Conservation (phyloP, 306 rosid genomes). For the Glycyrrhiza uralensis region DNA sequence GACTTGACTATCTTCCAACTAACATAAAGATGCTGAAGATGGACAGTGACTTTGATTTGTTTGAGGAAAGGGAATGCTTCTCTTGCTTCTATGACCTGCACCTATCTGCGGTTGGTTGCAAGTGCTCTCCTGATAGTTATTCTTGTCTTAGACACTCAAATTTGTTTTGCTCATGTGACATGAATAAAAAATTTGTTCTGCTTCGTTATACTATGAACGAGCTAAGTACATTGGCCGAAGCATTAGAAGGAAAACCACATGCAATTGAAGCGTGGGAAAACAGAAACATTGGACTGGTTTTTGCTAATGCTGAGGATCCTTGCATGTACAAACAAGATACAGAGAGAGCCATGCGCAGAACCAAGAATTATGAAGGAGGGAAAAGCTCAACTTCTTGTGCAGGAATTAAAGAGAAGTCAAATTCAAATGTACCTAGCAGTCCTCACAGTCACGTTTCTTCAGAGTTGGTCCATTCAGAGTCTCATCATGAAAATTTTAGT, state of each 20-base stretch:
- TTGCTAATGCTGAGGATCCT: slow-evolving; percentile 22
- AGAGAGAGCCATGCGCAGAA: slow-evolving; percentile 29
- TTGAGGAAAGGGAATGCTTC: slow-evolving; percentile 70
- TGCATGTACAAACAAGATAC: slow-evolving; percentile 20
- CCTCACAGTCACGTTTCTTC: slow-evolving; percentile 57
- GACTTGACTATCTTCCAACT: slow-evolving; percentile 55
- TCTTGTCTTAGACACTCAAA: slow-evolving; percentile 75
- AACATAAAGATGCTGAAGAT: slow-evolving; percentile 57
- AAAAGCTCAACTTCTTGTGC: slow-evolving; percentile 37
- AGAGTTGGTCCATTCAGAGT: slow-evolving; percentile 52
- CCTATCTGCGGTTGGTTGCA: slow-evolving; percentile 67
- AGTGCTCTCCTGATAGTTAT: slow-evolving; percentile 69
- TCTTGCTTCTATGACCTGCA: slow-evolving; percentile 84
- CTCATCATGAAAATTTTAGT: slow-evolving; percentile 42
- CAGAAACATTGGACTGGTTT: slow-evolving; percentile 21
- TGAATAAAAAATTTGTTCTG: slow-evolving; percentile 47
- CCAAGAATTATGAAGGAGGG: slow-evolving; percentile 15
- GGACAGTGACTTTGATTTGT: slow-evolving; percentile 58
- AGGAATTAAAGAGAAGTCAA: slow-evolving; percentile 40
- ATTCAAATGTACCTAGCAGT: slow-evolving; percentile 42
- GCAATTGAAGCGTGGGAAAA: slow-evolving; percentile 52
- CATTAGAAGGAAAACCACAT: slow-evolving; percentile 57
- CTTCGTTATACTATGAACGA: slow-evolving; percentile 49
- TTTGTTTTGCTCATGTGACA: slow-evolving; percentile 58
- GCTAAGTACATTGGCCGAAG: slow-evolving; percentile 54